phyloP scores from a whole-genome alignment of 2,329 filamentous ascomycete genomes.

The Canariomyces notabilis region DNA sequence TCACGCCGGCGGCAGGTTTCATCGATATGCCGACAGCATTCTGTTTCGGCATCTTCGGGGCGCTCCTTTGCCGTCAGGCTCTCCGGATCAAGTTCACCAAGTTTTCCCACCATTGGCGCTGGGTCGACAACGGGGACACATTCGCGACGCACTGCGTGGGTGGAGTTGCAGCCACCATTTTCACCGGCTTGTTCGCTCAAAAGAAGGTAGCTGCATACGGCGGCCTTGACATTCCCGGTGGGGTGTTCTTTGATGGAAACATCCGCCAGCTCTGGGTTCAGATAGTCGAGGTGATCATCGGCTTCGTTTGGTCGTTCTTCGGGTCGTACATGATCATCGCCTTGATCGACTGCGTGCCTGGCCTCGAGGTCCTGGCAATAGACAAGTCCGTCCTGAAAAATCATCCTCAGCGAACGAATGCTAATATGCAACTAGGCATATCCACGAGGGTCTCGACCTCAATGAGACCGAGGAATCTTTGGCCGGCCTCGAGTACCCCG shows the following conservation, averaged over 20 bases:
- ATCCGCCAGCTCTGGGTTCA: conserved; percentile 45
- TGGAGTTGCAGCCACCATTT: conserved; percentile 45
- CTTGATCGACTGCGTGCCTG: too few relatives aligned
- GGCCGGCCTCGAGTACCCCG: conserved; percentile 29
- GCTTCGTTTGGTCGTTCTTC: too few relatives aligned
- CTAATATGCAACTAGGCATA: too few relatives aligned
- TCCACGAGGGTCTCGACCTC: too few relatives aligned
- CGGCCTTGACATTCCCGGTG: conserved; percentile 42
- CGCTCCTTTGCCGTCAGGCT: conserved; percentile 45
- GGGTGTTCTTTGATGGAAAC: conserved; percentile 51
- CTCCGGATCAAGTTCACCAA: conserved; percentile 49
- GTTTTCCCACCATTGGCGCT: conserved; percentile 40
- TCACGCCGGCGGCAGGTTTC: conserved; percentile 42
- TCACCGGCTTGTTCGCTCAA: conserved; percentile 46
- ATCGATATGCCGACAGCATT: conserved; percentile 46
- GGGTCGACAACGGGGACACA: conserved; percentile 52
- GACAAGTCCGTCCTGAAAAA: too few relatives aligned
- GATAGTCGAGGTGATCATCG: conserved; percentile 45
- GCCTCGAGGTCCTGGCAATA: too few relatives aligned
- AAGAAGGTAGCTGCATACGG: conserved; percentile 49
- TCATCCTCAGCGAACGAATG: too few relatives aligned
- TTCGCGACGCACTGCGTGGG: conserved; percentile 52
- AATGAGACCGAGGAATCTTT: conserved; percentile 45
- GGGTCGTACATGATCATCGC: too few relatives aligned
- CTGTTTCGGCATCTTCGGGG: conserved; percentile 43